A percentile compares a stretch with the other conserved stretches of the same genome.
These are phyloP conservation scores for Acanthamoeba triangularis DNA, from an alignment of 208 protist species.

Conservation along the genomic window DNA sequence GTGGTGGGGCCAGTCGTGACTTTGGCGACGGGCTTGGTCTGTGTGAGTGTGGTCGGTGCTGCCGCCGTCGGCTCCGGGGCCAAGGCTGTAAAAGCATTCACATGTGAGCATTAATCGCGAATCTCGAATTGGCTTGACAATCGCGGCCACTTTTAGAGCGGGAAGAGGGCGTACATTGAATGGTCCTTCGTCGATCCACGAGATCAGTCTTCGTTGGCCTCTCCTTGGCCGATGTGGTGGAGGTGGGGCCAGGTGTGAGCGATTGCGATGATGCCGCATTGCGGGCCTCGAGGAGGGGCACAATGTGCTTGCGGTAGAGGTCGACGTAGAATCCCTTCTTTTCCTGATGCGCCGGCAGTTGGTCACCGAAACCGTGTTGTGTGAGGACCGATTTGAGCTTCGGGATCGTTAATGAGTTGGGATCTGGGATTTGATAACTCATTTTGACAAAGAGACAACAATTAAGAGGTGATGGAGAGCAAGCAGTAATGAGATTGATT, in stretches of 20 bases:
- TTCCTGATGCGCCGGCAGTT: not conserved
- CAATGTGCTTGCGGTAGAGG: not conserved
- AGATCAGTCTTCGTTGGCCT: not conserved
- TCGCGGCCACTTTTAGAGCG: not conserved
- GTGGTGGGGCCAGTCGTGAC: not conserved
- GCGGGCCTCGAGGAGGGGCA: not conserved
- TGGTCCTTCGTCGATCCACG: not conserved
- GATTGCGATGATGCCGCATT: not conserved
- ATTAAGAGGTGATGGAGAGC: not conserved
- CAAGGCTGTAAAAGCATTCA: not conserved
- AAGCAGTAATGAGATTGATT: not conserved
- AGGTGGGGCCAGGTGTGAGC: not conserved
- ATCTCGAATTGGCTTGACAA: not conserved
- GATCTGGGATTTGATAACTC: constrained; percentile 29
- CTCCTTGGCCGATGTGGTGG: not conserved
- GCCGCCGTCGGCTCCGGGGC: not conserved
- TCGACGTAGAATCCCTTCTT: constrained; percentile 57
- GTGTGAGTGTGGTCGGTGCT: not conserved
- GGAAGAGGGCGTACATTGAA: not conserved
- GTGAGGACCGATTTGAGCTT: constrained; percentile 57
- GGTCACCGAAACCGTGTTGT: constrained; percentile 21
- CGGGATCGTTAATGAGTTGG: not conserved
- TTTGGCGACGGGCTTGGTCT: not conserved
- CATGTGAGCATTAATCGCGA: not conserved
- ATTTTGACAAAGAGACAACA: not conserved